Conservation (phyloP, 2,329 filamentous ascomycete genomes). For the Aspergillus sp. region DNA sequence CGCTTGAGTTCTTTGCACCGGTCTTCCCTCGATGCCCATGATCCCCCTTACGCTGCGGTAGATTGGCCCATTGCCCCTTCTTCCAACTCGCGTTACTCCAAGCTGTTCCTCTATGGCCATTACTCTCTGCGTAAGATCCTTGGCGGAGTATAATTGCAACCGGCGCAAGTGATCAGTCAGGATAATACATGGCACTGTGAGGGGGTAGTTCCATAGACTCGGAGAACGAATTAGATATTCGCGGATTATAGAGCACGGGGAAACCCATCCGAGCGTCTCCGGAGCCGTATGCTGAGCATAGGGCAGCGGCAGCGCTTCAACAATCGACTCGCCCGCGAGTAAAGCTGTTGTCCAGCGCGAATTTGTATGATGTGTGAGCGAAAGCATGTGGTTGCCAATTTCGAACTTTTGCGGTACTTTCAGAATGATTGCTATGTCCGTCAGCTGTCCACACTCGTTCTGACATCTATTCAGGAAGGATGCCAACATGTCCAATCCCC, state of each 20-base stretch:
- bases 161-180: neutral
- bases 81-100: neutral
- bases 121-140: neutral
- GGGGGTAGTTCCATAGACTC: neutral
- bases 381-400: slow-evolving; percentile 8
- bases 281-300: neutral
- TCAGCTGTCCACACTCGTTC: neutral
- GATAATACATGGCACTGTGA: neutral
- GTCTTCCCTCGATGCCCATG: neutral
- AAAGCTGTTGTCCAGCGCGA: slow-evolving; percentile 1
- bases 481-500: too few relatives aligned
- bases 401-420: slow-evolving; percentile 9
- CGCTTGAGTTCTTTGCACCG: neutral
- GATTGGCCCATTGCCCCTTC: neutral
- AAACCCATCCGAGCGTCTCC: neutral
- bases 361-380: neutral
- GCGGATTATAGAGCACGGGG: neutral
- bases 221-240: neutral
- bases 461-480: too few relatives aligned
- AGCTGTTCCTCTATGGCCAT: neutral
- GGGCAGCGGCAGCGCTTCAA: neutral
- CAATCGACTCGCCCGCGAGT: neutral
- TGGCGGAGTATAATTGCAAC: neutral
- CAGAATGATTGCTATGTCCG: neutral
- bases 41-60: neutral